phyloP scores from a whole-genome alignment of 202 grass and related monocot species.

The Cymbopogon flexuosus region DNA sequence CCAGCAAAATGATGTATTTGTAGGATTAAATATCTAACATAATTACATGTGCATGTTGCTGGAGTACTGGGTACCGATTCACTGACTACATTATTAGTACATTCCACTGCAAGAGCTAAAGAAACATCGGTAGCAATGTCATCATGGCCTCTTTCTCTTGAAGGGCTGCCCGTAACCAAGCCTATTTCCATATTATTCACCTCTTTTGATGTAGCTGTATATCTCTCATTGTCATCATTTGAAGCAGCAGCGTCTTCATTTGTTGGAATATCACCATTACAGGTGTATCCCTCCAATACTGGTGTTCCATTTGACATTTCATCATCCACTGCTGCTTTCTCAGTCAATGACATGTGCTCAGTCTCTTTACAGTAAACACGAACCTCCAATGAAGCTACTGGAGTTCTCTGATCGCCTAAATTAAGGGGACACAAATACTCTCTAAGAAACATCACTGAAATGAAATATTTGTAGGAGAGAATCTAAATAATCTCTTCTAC shows the following conservation, averaged over 20 bases:
- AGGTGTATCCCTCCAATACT: slow-evolving; percentile 23
- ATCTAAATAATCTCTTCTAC: not conserved
- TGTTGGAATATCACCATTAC: slow-evolving; percentile 2
- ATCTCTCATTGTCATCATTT: slow-evolving; percentile 9
- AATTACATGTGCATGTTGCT: not conserved
- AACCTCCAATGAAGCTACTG: not conserved
- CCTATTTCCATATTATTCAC: not conserved
- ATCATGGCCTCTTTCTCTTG: not conserved
- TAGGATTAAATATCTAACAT: slow-evolving; percentile 3
- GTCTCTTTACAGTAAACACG: not conserved
- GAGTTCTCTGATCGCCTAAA: slow-evolving; percentile 20
- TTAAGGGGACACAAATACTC: not conserved
- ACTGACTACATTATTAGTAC: not conserved
- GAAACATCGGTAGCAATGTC: not conserved
- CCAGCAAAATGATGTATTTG: not conserved
- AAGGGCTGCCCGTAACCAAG: slow-evolving; percentile 7
- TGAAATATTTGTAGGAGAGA: slow-evolving; percentile 17
- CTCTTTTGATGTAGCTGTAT: not conserved
- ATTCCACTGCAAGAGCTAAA: slow-evolving; percentile 3
- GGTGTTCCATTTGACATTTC: not conserved
- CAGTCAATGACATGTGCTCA: not conserved
- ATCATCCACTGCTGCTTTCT: not conserved
- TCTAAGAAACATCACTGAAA: slow-evolving; percentile 14
- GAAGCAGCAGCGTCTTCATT: not conserved
- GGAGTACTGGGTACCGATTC: not conserved